Percentiles rank a stretch among this genome's conserved stretches.
Conservation (phyloP, 352 stramenopile species). For the Phytophthora idaei region DNA sequence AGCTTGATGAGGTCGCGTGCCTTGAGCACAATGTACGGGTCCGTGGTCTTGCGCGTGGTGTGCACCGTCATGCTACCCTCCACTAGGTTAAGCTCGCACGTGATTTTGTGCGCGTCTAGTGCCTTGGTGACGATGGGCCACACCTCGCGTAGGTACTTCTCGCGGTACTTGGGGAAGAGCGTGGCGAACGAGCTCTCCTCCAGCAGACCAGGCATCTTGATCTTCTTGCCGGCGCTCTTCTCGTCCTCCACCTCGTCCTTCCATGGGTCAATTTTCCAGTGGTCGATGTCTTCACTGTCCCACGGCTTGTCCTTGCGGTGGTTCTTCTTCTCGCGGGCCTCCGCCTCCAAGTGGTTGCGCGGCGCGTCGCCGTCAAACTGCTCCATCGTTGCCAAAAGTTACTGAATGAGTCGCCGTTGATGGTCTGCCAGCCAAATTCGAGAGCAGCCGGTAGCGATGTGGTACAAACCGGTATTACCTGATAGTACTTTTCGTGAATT, state of each 20-base stretch:
- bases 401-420: background rate
- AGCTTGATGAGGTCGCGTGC: constrained; percentile 99
- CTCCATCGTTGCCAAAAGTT: constrained; percentile 47
- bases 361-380: constrained; percentile 67
- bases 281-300: constrained; percentile 98
- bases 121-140: constrained; percentile 98
- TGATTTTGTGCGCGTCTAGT: constrained; percentile 95
- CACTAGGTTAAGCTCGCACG: constrained; percentile 98
- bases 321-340: constrained; percentile 83
- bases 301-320: constrained; percentile 99
- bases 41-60: constrained; percentile 96
- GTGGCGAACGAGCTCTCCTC: constrained; percentile 99
- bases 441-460: background rate
- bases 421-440: constrained; percentile 31
- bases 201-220: constrained; percentile 87
- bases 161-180: constrained; percentile 99
- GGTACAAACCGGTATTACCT: background rate
- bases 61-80: constrained; percentile 93
- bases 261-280: constrained; percentile 97
- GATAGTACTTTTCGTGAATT: no score
- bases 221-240: constrained; percentile 71
- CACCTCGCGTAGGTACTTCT: constrained; percentile 99
- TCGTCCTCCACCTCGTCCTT: constrained; percentile 82
- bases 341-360: constrained; percentile 53
- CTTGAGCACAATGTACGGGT: constrained; percentile 99